A percentile compares a stretch with the other conserved stretches of the same genome.
phyloP scores from a whole-genome alignment of 2,329 filamentous ascomycete genomes.

The Colletotrichum trifolii region DNA sequence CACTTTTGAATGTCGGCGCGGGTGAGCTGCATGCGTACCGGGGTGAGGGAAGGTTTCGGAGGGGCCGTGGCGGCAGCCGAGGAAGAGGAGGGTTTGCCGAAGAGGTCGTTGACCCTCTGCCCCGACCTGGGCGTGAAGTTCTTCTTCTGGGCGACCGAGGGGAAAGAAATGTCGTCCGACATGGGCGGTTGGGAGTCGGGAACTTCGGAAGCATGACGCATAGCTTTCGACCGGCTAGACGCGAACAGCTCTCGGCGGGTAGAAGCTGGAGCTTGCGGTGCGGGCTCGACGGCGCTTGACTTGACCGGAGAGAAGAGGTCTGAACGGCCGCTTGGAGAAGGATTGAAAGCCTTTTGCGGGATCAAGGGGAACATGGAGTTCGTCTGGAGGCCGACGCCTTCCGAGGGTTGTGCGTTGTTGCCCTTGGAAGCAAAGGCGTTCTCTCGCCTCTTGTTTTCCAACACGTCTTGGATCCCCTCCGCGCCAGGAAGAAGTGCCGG shows the following conservation, averaged over 20 bases:
- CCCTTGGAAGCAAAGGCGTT: slow-evolving; percentile 19
- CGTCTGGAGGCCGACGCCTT: slow-evolving; percentile 44
- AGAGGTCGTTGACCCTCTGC: slow-evolving; percentile 51
- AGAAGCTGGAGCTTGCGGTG: background rate
- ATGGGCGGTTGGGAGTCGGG: slow-evolving; percentile 43
- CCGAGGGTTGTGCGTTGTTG: slow-evolving; percentile 19
- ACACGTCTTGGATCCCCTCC: slow-evolving; percentile 30
- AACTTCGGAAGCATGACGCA: slow-evolving; percentile 29
- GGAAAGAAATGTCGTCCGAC: slow-evolving; percentile 46
- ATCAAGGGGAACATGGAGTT: slow-evolving; percentile 53
- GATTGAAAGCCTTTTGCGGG: slow-evolving; percentile 48
- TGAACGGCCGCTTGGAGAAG: slow-evolving; percentile 44
- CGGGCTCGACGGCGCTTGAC: slow-evolving; percentile 17
- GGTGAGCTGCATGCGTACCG: slow-evolving; percentile 55
- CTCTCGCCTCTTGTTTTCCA: slow-evolving; percentile 32
- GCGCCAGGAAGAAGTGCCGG: slow-evolving; percentile 54
- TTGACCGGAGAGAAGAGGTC: slow-evolving; percentile 51
- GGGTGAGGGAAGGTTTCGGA: slow-evolving; percentile 45
- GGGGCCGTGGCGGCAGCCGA: slow-evolving; percentile 34
- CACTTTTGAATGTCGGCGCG: slow-evolving; percentile 54
- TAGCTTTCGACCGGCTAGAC: slow-evolving; percentile 3
- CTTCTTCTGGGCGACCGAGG: slow-evolving; percentile 57
- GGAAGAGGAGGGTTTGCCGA: slow-evolving; percentile 43
- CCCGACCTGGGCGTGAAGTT: slow-evolving; percentile 60
- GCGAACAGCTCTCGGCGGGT: slow-evolving; percentile 25